Conservation (phyloP, 495 filamentous ascomycete species). For the Penicillium longicatenatum region DNA sequence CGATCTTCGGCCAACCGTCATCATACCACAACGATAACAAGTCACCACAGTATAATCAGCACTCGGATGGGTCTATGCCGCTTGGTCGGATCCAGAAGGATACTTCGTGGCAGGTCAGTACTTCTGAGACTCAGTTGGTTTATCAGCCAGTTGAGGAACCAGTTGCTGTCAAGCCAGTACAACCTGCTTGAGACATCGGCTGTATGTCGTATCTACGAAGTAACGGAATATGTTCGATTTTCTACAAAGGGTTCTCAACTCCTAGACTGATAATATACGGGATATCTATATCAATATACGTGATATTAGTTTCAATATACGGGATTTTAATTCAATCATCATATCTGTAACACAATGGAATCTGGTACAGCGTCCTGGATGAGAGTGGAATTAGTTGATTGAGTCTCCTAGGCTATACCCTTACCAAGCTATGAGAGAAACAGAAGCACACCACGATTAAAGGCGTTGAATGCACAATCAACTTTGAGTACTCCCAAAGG, state of each 20-base stretch:
- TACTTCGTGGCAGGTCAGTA: slow-evolving; percentile 1
- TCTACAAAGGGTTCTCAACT: background rate
- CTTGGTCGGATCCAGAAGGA: background rate
- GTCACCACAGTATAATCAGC: background rate
- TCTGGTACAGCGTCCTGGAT: too few species aligned
- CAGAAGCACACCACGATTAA: too few species aligned
- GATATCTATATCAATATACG: too few species aligned
- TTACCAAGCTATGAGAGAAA: too few species aligned
- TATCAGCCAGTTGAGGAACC: background rate
- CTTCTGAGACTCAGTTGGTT: background rate
- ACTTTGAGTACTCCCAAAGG: too few species aligned
- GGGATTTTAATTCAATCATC: too few species aligned
- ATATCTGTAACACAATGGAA: too few species aligned
- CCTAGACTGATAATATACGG: background rate
- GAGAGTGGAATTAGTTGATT: too few species aligned
- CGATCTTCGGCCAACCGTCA: background rate
- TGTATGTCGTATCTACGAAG: background rate
- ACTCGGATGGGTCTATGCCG: background rate
- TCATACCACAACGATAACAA: background rate
- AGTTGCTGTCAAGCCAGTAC: background rate
- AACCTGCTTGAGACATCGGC: background rate
- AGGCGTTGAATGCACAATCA: too few species aligned
- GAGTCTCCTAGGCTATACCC: too few species aligned
- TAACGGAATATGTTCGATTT: background rate
- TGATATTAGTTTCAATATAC: too few species aligned